phyloP scores from a whole-genome alignment of 345 rosid genomes.

The Camelina neglecta region DNA sequence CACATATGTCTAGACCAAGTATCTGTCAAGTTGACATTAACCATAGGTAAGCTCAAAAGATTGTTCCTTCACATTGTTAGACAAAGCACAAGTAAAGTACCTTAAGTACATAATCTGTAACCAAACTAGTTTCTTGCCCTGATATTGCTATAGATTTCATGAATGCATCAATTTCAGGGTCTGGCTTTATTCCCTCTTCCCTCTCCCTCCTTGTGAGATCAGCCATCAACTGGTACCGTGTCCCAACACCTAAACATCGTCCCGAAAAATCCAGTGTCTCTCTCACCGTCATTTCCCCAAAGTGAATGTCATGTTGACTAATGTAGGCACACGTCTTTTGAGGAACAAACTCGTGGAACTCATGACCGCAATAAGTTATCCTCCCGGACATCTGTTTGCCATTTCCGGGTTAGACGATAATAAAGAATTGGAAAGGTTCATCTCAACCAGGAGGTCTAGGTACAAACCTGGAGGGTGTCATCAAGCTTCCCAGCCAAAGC shows the following conservation, averaged over 20 bases:
- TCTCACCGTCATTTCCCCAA: conserved; percentile 82
- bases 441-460: not conserved
- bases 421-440: not conserved
- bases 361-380: conserved; percentile 76
- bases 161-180: conserved; percentile 81
- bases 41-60: not conserved
- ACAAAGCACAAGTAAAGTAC: conserved; percentile 35
- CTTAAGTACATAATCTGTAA: conserved; percentile 79
- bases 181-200: conserved; percentile 66
- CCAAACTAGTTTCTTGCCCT: conserved; percentile 69
- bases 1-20: conserved; percentile 74
- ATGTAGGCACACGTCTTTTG: conserved; percentile 80
- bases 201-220: conserved; percentile 83
- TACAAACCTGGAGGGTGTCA: conserved; percentile 56
- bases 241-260: conserved; percentile 75
- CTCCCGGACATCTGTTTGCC: conserved; percentile 58
- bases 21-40: conserved; percentile 49
- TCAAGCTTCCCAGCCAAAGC: conserved; percentile 82
- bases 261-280: conserved; percentile 86
- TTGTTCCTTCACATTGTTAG: not conserved
- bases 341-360: conserved; percentile 68
- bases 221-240: conserved; percentile 61
- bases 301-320: conserved; percentile 82
- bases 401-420: not conserved
- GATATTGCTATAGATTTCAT: conserved; percentile 69